phyloP scores from a whole-genome alignment of 768 basidiomycete species.

The Podaxis sp. region DNA sequence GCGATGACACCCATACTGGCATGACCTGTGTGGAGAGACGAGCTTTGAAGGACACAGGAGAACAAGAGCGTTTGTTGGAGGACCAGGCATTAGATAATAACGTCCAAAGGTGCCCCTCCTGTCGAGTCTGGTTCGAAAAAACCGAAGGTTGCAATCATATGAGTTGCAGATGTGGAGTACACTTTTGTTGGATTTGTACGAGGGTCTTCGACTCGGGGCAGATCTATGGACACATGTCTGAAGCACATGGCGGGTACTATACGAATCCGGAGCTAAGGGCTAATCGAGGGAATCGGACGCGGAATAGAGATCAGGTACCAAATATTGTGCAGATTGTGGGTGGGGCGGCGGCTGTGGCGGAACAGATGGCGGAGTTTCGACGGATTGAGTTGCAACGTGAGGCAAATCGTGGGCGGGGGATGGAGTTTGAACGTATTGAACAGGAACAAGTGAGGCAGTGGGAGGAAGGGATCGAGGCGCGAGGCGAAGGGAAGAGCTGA shows the following conservation, averaged over 20 bases:
- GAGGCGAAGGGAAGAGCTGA: neutral
- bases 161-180: slow-evolving; percentile 43
- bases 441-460: neutral
- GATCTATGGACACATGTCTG: slow-evolving; percentile 13
- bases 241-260: slow-evolving; percentile 10
- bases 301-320: neutral
- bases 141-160: slow-evolving; percentile 54
- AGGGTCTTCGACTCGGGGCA: slow-evolving; percentile 9
- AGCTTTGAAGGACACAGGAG: slow-evolving; percentile 28
- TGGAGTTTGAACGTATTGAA: neutral
- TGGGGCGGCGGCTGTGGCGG: slow-evolving; percentile 2
- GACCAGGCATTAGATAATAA: slow-evolving; percentile 32
- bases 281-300: neutral
- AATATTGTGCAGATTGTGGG: slow-evolving; percentile 7
- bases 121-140: slow-evolving; percentile 43
- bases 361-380: slow-evolving; percentile 5
- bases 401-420: neutral
- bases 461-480: neutral
- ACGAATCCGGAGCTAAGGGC: neutral
- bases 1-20: slow-evolving; percentile 45
- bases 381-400: neutral
- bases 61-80: slow-evolving; percentile 38
- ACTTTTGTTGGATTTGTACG: slow-evolving; percentile 24
- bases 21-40: slow-evolving; percentile 42
- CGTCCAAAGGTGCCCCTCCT: slow-evolving; percentile 44